Base-by-base conservation (phyloP, 441 rosid species). In the Dalechampia spathulata region DNA sequence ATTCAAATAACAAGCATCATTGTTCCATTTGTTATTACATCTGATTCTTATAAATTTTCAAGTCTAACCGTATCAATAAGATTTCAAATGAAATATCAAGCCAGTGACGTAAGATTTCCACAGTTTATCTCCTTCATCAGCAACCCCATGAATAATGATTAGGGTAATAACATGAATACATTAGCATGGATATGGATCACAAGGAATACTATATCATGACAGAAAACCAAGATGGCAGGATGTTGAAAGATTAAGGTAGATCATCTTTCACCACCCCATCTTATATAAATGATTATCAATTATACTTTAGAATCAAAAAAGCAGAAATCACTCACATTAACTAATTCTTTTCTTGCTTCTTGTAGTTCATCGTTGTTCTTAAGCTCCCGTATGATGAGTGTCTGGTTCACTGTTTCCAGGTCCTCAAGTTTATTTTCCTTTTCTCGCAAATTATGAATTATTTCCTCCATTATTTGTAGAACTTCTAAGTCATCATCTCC, bases 291-390 rank as follows among this genome's bases (percentile, higher is more conserved):
- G 20, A 17, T 16, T 28, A 4, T 28, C 34, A 28, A 64, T 47
- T 8, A 23, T 23, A 58, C 54, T 12, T 7, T 30, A 8, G 49
- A 36, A 36, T 8, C 8, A 13, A 36, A 36, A n/a, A n/a, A n/a
- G n/a, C 6, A 36, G 39, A 55, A 55, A 28, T 5, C 34, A 70
- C 96, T 62, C 62, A 87, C 97, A 58, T 58, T 81, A 68, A 92
- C 77, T 64, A 92, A 55, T 69, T 83, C 97, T 63, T 77, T 87
- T 22, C 97, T 87, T 57, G 93, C 96, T 19, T 87, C 97, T 71
- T 86, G 95, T 60, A 92, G 79, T 76, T 89, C 97, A 61, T 87
- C 86, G 61, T 87, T 92, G 78, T 79, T 89, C 79, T 68, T 74
- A 6, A 87, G 84, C 71, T 92, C 96, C 68, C 72, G 78, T n/a